Evolutionary conservation across 371 early-diverging fungal species (phyloP), one percentile per base, ranked within the genome.

Genomic region (Chytridiales sp.): DNA sequence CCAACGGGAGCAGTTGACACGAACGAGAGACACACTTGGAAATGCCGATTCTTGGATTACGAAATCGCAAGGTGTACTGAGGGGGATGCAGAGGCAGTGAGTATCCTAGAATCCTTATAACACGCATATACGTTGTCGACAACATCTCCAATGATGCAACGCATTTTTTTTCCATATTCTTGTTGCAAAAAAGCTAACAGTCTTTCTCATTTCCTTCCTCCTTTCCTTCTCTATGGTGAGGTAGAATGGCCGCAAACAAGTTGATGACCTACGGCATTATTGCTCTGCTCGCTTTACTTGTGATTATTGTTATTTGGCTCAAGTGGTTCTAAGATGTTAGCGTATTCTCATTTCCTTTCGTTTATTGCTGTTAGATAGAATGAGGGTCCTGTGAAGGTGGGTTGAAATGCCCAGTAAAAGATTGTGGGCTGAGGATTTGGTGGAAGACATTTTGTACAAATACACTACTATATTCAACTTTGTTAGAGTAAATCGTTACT

Each of bases 41-140:
- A 90, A 89, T 51, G 94, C 95, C 0, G 95, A 97, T 70, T 80
- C 88, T 13, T 88, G 88, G 68, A 89, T 97, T 50, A 89, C 93
- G 65, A 86, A 88, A 64, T 91, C 92, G 31, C 88, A 89, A 44
- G 85, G 91, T 43, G 90, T 93, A 2, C 76, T 97, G 29, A 87
- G 87, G 69, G 85, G 84, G 42, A 97, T 97, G 97, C 90, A 92
- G 8, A 82, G 92, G 54, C 80, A 92, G 94, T 94, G 83, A 79
- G 78, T 51, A 6, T 48, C 17, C 5, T 24, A 0, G n/a, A n/a
- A n/a, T n/a, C n/a, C n/a, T n/a, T n/a, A n/a, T n/a, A n/a, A n/a
- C n/a, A n/a, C n/a, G n/a, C n/a, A n/a, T n/a, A n/a, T n/a, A n/a
- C n/a, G n/a, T n/a, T n/a, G n/a, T n/a, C n/a, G n/a, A n/a, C n/a